phyloP scores from a whole-genome alignment of 352 stramenopile species.

The Pilasporangium apinafurcum region DNA sequence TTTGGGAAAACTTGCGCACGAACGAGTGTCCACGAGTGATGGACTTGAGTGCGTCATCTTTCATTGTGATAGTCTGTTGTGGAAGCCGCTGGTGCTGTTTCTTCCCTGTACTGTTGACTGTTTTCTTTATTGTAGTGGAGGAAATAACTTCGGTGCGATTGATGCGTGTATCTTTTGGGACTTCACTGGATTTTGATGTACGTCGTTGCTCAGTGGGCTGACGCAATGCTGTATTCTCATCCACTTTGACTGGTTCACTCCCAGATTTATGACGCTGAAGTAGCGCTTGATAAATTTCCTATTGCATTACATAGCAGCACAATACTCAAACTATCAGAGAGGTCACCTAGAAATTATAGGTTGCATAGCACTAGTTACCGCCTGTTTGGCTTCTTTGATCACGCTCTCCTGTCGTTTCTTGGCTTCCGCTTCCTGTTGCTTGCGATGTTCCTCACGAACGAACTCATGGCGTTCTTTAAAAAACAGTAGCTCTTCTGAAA shows the following conservation, averaged over 20 bases:
- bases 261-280: conserved; percentile 1
- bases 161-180: no score
- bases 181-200: no score
- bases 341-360: no score
- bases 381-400: conserved; percentile 4
- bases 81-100: not conserved
- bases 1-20: not conserved
- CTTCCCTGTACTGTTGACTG: not conserved
- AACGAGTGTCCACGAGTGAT: conserved; percentile 4
- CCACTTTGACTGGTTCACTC: not conserved
- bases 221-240: not conserved
- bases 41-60: conserved; percentile 1
- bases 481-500: conserved; percentile 4
- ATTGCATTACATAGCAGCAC: not conserved
- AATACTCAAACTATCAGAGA: not conserved
- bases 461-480: conserved; percentile 2
- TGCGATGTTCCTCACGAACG: not conserved
- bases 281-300: conserved; percentile 12
- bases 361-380: no score
- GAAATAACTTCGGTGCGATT: no score
- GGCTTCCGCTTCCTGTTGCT: not conserved
- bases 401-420: not conserved
- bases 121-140: not conserved
- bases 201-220: not conserved
- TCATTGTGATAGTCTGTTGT: not conserved